Conservation (phyloP, 2,329 filamentous ascomycete genomes). For the Alternaria ethzedia region DNA sequence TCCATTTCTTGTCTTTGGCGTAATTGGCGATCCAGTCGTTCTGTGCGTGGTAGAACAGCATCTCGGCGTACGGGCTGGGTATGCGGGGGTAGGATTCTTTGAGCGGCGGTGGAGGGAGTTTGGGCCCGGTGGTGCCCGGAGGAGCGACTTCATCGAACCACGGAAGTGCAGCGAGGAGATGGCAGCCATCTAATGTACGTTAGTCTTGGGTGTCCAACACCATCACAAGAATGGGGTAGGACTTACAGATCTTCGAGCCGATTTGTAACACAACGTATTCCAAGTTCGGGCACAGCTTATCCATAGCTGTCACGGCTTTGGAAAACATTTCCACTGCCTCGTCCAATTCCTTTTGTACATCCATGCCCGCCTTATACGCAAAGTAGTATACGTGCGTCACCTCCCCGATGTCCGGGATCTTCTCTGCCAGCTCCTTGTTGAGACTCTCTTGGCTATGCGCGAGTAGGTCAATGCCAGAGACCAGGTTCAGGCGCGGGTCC, state of each 20-base stretch:
- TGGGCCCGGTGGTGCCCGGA: conserved; percentile 8
- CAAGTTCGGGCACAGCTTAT: conserved; percentile 26
- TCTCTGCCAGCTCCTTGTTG: conserved; percentile 41
- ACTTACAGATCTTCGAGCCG: conserved; percentile 46
- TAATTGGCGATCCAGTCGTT: conserved; percentile 47
- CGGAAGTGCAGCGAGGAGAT: conserved; percentile 46
- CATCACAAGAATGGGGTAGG: background rate
- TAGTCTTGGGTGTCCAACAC: background rate
- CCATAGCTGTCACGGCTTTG: conserved; percentile 44
- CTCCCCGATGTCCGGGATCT: conserved; percentile 44
- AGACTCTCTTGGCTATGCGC: conserved; percentile 48
- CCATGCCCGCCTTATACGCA: conserved; percentile 52
- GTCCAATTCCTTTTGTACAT: conserved; percentile 48
- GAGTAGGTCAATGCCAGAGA: conserved; percentile 53
- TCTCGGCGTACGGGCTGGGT: conserved; percentile 39
- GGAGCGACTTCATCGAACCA: conserved; percentile 8
- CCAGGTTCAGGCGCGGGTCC: conserved; percentile 50
- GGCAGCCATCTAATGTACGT: conserved; percentile 47
- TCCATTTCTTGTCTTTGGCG: conserved; percentile 47
- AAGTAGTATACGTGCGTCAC: conserved; percentile 56
- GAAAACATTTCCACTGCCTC: conserved; percentile 53
- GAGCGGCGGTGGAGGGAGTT: conserved; percentile 5
- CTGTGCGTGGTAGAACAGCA: conserved; percentile 53
- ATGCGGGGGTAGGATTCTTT: conserved; percentile 18
- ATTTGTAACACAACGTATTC: conserved; percentile 41